Percentiles rank a stretch among this genome's conserved stretches.
These are phyloP conservation scores for Prunus dulcis DNA, from an alignment of 306 rosid genomes.

Conservation along the genomic window DNA sequence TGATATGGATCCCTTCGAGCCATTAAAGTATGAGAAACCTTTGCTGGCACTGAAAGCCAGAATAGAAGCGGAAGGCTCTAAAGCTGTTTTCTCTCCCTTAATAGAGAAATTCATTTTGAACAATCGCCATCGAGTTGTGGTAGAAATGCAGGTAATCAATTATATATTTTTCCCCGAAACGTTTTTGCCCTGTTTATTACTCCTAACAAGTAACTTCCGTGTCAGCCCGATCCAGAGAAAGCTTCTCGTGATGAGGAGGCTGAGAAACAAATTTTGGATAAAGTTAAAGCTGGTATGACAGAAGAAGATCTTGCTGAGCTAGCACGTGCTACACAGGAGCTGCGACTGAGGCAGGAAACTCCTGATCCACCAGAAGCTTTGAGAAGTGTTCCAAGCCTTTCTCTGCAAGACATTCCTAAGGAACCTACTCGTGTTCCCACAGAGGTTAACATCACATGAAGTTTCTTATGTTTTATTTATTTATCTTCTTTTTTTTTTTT, in stretches of 20 bases:
- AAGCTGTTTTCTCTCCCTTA: conserved; percentile 84
- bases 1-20: conserved; percentile 96
- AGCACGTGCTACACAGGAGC: conserved; percentile 80
- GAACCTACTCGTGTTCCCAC: conserved; percentile 76
- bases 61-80: conserved; percentile 81
- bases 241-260: conserved; percentile 79
- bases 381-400: conserved; percentile 89
- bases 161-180: conserved; percentile 4
- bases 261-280: conserved; percentile 68
- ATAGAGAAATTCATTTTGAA: conserved; percentile 81
- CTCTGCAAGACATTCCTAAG: conserved; percentile 87
- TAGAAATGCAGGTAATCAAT: conserved; percentile 88
- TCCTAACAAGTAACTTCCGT: conserved; percentile 24
- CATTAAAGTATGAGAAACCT: conserved; percentile 90
- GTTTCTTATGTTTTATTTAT: conserved; percentile 4
- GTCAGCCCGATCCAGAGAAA: conserved; percentile 93
- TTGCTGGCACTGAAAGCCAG: conserved; percentile 80
- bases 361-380: conserved; percentile 97
- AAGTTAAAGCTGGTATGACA: conserved; percentile 81
- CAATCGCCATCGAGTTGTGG: conserved; percentile 80
- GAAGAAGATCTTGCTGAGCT: conserved; percentile 86
- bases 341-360: conserved; percentile 87
- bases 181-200: neutral
- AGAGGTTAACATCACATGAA: conserved; percentile 51
- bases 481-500: neutral